Conservation (phyloP, 1,284 basidiomycete genomes). For the Peniophora sp. region DNA sequence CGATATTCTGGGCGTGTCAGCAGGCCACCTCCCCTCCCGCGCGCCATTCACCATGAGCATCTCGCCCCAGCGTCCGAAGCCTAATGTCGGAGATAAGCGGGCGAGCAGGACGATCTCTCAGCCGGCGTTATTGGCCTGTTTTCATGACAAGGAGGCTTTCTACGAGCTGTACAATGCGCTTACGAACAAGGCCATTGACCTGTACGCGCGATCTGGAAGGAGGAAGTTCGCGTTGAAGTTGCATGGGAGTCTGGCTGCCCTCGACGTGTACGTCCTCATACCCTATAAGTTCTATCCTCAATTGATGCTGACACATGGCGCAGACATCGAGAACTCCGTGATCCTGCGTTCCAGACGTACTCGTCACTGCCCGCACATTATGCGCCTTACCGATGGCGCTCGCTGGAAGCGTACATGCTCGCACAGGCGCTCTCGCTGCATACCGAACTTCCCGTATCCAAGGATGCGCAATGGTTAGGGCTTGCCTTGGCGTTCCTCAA, state of each 20-base stretch:
- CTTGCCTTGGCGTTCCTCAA: constrained; percentile 63
- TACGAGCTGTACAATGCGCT: constrained; percentile 66
- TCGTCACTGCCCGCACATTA: constrained; percentile 78
- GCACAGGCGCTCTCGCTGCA: constrained; percentile 64
- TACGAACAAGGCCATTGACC: constrained; percentile 76
- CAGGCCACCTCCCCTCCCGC: constrained; percentile 61
- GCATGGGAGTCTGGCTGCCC: constrained; percentile 76
- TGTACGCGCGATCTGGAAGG: constrained; percentile 75
- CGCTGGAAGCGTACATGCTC: constrained; percentile 71
- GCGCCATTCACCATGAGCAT: constrained; percentile 63
- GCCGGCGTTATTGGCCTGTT: constrained; percentile 53
- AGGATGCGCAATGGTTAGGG: constrained; percentile 69
- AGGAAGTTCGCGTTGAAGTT: constrained; percentile 80
- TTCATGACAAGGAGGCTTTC: constrained; percentile 54
- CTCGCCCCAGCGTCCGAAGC: constrained; percentile 12
- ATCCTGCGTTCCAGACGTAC: constrained; percentile 60
- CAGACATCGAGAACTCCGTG: constrained; percentile 61
- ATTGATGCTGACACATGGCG: neutral
- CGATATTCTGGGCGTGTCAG: constrained; percentile 70
- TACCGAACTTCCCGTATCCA: constrained; percentile 39
- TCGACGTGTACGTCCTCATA: constrained; percentile 68
- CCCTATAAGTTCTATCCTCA: neutral
- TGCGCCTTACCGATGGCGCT: constrained; percentile 69
- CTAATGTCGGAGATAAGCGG: constrained; percentile 12
- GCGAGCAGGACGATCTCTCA: constrained; percentile 46